Conservation (phyloP, 2,329 filamentous ascomycete genomes). For the Aspergillus persii region DNA sequence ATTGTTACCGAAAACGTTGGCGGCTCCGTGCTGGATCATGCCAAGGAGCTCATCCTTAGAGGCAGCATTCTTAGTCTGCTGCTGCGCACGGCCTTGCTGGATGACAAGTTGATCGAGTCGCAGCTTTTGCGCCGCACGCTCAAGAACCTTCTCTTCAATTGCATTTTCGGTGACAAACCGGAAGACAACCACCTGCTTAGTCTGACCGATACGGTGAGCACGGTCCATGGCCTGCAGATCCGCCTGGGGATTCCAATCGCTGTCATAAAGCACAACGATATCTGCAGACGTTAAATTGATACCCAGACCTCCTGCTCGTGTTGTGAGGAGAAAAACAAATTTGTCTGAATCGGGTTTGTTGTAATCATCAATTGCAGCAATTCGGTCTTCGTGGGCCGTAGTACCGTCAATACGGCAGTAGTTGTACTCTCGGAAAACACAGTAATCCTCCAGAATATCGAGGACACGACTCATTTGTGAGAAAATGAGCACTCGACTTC, state of each 20-base stretch:
- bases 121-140: slow-evolving; percentile 93
- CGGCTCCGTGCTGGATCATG: slow-evolving; percentile 99
- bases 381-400: slow-evolving; percentile 95
- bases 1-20: slow-evolving; percentile 81
- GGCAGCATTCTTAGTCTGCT: slow-evolving; percentile 82
- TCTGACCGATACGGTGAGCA: slow-evolving; percentile 97
- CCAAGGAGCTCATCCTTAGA: slow-evolving; percentile 94
- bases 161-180: slow-evolving; percentile 97
- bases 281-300: slow-evolving; percentile 96
- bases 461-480: slow-evolving; percentile 98
- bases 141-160: slow-evolving; percentile 96
- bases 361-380: slow-evolving; percentile 96
- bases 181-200: slow-evolving; percentile 95
- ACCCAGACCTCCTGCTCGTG: slow-evolving; percentile 88
- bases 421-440: slow-evolving; percentile 88
- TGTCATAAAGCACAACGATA: slow-evolving; percentile 94
- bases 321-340: slow-evolving; percentile 93
- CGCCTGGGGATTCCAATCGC: slow-evolving; percentile 98
- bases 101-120: slow-evolving; percentile 96
- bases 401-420: slow-evolving; percentile 98
- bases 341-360: slow-evolving; percentile 95
- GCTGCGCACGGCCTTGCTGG: slow-evolving; percentile 91
- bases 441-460: slow-evolving; percentile 97
- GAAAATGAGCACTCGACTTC: slow-evolving; percentile 96
- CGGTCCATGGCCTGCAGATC: slow-evolving; percentile 99